These are phyloP conservation scores for Moniliophthora roreri DNA, from an alignment of 1,284 basidiomycete genomes.

Conservation along the genomic window DNA sequence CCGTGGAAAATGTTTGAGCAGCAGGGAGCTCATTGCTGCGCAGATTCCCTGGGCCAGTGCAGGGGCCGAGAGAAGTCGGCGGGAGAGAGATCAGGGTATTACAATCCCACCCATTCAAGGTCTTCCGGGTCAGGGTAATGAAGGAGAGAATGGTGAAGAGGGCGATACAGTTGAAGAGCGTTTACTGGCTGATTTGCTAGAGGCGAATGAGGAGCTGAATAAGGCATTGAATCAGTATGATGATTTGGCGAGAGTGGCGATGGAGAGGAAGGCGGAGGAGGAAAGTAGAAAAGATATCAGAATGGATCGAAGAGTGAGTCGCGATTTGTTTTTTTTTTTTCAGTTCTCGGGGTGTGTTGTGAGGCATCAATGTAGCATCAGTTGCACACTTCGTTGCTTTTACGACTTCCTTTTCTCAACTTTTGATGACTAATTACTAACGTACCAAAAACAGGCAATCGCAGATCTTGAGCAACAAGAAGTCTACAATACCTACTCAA, in stretches of 20 bases:
- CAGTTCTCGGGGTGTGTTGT: constrained; percentile 28
- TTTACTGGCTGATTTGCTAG: constrained; percentile 62
- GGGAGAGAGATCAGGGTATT: constrained; percentile 26
- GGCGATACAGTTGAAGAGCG: constrained; percentile 60
- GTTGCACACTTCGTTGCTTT: no score
- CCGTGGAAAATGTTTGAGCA: constrained; percentile 64
- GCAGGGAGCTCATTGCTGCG: constrained; percentile 71
- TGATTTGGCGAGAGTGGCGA: constrained; percentile 47
- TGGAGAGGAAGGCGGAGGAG: constrained; percentile 61
- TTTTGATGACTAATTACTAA: no score
- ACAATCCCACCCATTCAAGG: not conserved
- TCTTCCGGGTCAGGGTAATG: constrained; percentile 19
- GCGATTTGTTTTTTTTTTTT: constrained; percentile 10
- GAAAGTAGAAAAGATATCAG: constrained; percentile 57
- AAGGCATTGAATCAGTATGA: constrained; percentile 49
- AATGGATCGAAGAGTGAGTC: constrained; percentile 57
- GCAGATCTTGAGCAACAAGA: not conserved
- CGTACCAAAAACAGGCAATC: constrained; percentile 31
- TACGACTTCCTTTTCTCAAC: no score
- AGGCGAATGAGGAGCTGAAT: constrained; percentile 53
- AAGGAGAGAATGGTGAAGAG: constrained; percentile 36
- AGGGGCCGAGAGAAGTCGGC: constrained; percentile 63
- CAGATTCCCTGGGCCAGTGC: constrained; percentile 82
- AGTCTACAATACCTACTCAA: constrained; percentile 3
- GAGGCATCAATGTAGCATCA: no score